phyloP scores from a whole-genome alignment of 2,329 filamentous ascomycete species.

The Fusarium veterinarium region DNA sequence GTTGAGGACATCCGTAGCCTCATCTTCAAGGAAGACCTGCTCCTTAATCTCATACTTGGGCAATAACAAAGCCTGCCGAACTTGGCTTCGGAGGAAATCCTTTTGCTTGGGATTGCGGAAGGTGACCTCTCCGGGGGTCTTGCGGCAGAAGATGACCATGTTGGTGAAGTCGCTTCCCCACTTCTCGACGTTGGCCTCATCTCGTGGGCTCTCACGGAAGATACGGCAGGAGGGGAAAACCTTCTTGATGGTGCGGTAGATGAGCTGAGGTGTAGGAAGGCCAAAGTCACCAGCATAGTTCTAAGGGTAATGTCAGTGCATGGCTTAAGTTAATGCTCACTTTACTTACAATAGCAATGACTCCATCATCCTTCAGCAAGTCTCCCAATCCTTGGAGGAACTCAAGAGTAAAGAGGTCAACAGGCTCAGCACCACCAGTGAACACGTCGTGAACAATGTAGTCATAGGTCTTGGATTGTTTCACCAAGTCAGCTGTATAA shows the following conservation, averaged over 20 bases:
- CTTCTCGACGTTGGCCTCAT: constrained; percentile 59
- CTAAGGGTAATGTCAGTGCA: constrained; percentile 56
- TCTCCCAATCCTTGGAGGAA: constrained; percentile 79
- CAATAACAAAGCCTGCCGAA: constrained; percentile 75
- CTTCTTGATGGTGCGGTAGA: constrained; percentile 82
- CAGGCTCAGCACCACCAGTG: constrained; percentile 92
- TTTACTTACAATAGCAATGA: constrained; percentile 82
- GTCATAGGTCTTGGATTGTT: constrained; percentile 71
- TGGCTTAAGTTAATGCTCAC: background rate
- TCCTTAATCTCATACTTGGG: constrained; percentile 77
- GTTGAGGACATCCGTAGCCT: constrained; percentile 65
- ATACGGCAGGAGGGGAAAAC: constrained; percentile 92
- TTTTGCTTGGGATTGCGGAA: constrained; percentile 74
- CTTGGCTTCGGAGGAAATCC: constrained; percentile 79
- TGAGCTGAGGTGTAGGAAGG: constrained; percentile 78
- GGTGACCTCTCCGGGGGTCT: constrained; percentile 61
- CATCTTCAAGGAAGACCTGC: constrained; percentile 58
- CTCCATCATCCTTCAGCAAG: constrained; percentile 81
- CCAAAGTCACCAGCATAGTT: constrained; percentile 94
- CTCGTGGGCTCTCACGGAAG: constrained; percentile 80
- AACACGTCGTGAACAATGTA: constrained; percentile 99
- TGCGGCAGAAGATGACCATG: constrained; percentile 94
- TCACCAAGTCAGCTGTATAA: constrained; percentile 66
- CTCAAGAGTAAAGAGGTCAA: constrained; percentile 85
- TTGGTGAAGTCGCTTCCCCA: constrained; percentile 84